These are phyloP conservation scores for Fusarium nematophilum DNA, from an alignment of 2,329 filamentous ascomycete species.

Conservation along the genomic window DNA sequence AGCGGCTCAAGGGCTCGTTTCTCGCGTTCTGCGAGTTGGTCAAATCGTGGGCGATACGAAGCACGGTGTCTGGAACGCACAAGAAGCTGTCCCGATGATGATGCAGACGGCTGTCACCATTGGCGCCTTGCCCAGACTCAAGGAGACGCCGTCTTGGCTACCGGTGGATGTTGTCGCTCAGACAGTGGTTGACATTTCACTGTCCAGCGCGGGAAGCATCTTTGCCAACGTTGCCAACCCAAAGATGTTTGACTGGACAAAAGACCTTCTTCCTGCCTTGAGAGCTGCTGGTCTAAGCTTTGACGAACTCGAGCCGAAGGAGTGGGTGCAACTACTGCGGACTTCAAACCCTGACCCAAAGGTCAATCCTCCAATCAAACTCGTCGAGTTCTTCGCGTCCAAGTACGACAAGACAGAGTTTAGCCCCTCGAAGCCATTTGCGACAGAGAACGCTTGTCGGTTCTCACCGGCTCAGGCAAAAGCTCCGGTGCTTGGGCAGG, in stretches of 20 bases:
- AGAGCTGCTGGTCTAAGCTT: conserved; percentile 55
- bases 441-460: conserved; percentile 52
- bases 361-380: conserved; percentile 62
- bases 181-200: conserved; percentile 52
- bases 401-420: conserved; percentile 56
- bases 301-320: conserved; percentile 53
- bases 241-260: conserved; percentile 60
- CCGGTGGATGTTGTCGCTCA: conserved; percentile 56
- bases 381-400: conserved; percentile 61
- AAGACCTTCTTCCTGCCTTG: conserved; percentile 61
- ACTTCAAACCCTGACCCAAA: conserved; percentile 56
- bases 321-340: conserved; percentile 57
- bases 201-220: conserved; percentile 45
- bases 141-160: conserved; percentile 57
- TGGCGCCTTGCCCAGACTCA: conserved; percentile 58
- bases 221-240: conserved; percentile 62
- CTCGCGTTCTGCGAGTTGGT: conserved; percentile 58
- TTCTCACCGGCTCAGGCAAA: conserved; percentile 58
- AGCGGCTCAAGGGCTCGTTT: conserved; percentile 46
- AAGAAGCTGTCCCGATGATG: conserved; percentile 64
- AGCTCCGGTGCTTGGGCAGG: conserved; percentile 47
- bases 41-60: conserved; percentile 61
- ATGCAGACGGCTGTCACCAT: conserved; percentile 58
- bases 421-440: conserved; percentile 54
- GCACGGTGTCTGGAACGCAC: conserved; percentile 61